Conservation (phyloP, 441 rosid species). For the Euphorbia schlechtendalii region DNA sequence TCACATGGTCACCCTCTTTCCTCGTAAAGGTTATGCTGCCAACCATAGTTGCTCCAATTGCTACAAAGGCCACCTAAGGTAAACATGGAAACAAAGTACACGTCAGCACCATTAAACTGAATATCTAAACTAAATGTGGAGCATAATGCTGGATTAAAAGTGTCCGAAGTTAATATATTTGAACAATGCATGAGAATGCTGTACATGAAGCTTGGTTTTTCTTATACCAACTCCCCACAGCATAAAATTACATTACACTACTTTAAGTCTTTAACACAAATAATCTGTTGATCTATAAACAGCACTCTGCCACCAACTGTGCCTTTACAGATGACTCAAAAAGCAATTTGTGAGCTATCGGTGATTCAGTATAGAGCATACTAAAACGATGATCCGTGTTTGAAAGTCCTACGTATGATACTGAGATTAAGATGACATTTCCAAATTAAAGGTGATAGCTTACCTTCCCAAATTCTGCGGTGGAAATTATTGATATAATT, state of each 20-base stretch:
- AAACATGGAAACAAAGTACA: not conserved
- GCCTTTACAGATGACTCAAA: not conserved
- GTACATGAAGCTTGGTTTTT: no score
- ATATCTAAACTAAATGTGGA: not conserved
- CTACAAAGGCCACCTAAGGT: constrained; percentile 84
- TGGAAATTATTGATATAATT: constrained; percentile 59
- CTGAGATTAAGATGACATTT: no score
- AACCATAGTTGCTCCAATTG: constrained; percentile 96
- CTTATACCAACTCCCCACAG: no score
- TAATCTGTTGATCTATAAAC: not conserved
- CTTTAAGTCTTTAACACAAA: not conserved
- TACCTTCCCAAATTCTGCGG: constrained; percentile 81
- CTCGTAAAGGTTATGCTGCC: constrained; percentile 74
- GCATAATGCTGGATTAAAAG: not conserved
- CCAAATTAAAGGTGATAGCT: constrained; percentile 17
- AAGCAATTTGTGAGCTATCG: not conserved
- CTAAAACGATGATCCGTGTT: not conserved
- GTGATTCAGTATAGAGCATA: not conserved
- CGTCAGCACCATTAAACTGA: not conserved
- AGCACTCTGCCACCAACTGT: not conserved
- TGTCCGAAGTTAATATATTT: not conserved
- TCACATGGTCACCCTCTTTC: constrained; percentile 53
- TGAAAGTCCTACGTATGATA: not conserved
- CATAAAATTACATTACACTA: no score
- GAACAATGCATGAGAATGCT: not conserved